Evolutionary conservation across 2,329 filamentous ascomycete genomes (phyloP).

Genomic region (Phialophora macrospora): DNA sequence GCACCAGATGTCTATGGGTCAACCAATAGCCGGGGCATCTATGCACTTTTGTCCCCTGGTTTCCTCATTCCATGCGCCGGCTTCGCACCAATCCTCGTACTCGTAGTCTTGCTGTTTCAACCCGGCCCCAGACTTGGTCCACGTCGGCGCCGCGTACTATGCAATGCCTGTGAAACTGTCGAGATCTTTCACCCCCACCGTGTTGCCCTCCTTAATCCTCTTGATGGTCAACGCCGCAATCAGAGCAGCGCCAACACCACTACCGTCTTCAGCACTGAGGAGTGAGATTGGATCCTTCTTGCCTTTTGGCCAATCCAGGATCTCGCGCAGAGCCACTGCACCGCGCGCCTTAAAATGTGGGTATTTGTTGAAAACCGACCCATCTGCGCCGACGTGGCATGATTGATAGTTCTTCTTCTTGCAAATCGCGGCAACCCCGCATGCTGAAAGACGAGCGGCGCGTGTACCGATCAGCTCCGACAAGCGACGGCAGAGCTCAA

Average conservation of each 20-base stretch:
- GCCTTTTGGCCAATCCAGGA: constrained; percentile 83
- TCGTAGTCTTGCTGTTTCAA: not conserved
- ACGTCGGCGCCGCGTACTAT: not conserved
- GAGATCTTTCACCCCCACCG: constrained; percentile 61
- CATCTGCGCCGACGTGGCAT: constrained; percentile 95
- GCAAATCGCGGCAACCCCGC: constrained; percentile 93
- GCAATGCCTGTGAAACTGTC: constrained; percentile 41
- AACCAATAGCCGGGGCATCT: constrained; percentile 7
- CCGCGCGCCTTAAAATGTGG: constrained; percentile 95
- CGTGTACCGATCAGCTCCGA: constrained; percentile 95
- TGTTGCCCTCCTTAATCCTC: constrained; percentile 64
- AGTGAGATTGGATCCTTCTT: constrained; percentile 87
- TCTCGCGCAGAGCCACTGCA: constrained; percentile 87
- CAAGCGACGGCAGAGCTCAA: constrained; percentile 85
- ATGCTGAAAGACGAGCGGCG: constrained; percentile 88
- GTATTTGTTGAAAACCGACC: constrained; percentile 99
- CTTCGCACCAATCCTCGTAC: not conserved
- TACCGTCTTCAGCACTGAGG: constrained; percentile 89
- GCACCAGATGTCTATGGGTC: not conserved
- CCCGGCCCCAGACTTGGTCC: not conserved
- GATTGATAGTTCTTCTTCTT: constrained; percentile 89
- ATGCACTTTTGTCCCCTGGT: not conserved
- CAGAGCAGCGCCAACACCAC: constrained; percentile 92
- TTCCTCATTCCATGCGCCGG: not conserved
- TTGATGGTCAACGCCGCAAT: constrained; percentile 77